Conservation (phyloP, 345 rosid genomes). For the Barbarea vulgaris region DNA sequence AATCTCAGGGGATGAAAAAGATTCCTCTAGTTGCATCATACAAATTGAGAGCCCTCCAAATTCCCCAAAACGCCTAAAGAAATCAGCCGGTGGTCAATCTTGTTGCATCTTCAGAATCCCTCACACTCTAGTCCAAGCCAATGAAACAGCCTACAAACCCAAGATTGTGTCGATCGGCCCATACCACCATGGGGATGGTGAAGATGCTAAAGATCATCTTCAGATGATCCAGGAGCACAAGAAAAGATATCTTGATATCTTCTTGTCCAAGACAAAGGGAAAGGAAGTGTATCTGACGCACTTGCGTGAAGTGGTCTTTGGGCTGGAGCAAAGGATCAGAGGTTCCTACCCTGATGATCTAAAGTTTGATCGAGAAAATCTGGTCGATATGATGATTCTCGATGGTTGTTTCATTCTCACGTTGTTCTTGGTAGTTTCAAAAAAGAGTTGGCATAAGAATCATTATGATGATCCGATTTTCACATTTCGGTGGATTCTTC, state of each 20-base stretch:
- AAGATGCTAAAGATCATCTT: slow-evolving; percentile 14
- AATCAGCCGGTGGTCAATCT: slow-evolving; percentile 39
- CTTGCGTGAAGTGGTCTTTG: slow-evolving; percentile 10
- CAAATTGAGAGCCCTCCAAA: background rate
- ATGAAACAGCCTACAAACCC: slow-evolving; percentile 48
- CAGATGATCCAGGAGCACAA: slow-evolving; percentile 59
- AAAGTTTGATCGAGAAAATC: background rate
- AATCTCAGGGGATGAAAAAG: background rate
- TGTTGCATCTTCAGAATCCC: slow-evolving; percentile 61
- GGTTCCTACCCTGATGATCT: slow-evolving; percentile 43
- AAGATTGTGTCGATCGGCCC: slow-evolving; percentile 55
- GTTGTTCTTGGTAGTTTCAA: slow-evolving; percentile 50
- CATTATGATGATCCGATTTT: slow-evolving; percentile 52
- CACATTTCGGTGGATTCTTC: slow-evolving; percentile 49
- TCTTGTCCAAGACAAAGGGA: slow-evolving; percentile 39
- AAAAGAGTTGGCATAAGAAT: no score
- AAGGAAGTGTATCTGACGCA: no score
- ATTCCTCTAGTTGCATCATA: background rate
- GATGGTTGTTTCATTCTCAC: slow-evolving; percentile 64
- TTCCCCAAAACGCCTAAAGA: slow-evolving; percentile 9
- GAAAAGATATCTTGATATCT: slow-evolving; percentile 31
- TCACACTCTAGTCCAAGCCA: slow-evolving; percentile 38
- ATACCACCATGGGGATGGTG: slow-evolving; percentile 41
- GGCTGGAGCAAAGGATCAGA: slow-evolving; percentile 30
- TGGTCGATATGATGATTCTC: slow-evolving; percentile 51